A percentile compares a stretch with the other conserved stretches of the same genome.
These are phyloP conservation scores for Epichloe amarillans DNA, from an alignment of 2,329 filamentous ascomycete genomes.

Conservation along the genomic window DNA sequence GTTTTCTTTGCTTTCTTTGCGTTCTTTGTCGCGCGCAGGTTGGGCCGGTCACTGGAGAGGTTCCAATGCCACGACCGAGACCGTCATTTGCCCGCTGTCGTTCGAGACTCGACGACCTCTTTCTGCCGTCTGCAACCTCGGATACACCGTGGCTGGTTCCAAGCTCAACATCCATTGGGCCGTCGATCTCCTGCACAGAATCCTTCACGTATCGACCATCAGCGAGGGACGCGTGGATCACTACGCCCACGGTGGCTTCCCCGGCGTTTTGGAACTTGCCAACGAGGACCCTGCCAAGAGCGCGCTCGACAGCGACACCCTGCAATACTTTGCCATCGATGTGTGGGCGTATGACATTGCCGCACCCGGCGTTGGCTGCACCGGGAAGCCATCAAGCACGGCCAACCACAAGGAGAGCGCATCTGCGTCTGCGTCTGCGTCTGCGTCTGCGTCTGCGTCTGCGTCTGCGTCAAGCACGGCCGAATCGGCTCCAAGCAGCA, in stretches of 20 bases:
- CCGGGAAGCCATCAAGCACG: no score
- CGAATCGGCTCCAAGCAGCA: no score
- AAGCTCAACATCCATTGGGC: slow-evolving; percentile 51
- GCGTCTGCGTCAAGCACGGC: no score
- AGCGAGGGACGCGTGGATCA: slow-evolving; percentile 35
- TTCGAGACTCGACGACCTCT: slow-evolving; percentile 38
- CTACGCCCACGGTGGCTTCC: slow-evolving; percentile 32
- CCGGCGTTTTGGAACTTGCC: slow-evolving; percentile 39
- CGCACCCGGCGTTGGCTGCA: no score
- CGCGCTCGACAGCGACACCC: slow-evolving; percentile 44
- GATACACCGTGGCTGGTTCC: slow-evolving; percentile 46
- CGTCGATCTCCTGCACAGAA: slow-evolving; percentile 51
- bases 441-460: no score
- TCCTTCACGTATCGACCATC: slow-evolving; percentile 49
- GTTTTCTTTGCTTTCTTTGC: no score
- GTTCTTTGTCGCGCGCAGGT: no score
- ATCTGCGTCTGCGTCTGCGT: no score
- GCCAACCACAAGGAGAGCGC: no score
- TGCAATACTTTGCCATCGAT: slow-evolving; percentile 58
- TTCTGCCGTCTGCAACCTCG: slow-evolving; percentile 44
- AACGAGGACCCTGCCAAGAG: slow-evolving; percentile 30
- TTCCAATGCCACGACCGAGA: no score
- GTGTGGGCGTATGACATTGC: slow-evolving; percentile 53
- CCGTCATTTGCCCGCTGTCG: no score
- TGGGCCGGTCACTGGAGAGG: no score